Percentiles rank a stretch among this genome's conserved stretches.
Conservation (phyloP, 2,329 filamentous ascomycete genomes). For the Tothia fuscella region DNA sequence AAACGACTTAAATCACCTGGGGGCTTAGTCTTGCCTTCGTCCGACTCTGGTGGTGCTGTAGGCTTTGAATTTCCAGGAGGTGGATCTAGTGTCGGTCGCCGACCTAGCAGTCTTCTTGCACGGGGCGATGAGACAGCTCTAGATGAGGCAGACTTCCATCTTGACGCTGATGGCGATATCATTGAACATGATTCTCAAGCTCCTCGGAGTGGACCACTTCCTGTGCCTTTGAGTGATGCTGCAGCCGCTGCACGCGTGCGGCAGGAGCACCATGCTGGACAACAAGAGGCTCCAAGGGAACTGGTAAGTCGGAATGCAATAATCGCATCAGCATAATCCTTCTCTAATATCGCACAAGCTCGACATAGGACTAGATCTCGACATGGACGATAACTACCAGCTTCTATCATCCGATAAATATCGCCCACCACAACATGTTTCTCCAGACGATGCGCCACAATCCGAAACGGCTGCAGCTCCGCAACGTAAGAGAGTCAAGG, state of each 20-base stretch:
- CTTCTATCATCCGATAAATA: constrained; percentile 1
- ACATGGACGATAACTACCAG: constrained; percentile 4
- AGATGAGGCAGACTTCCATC: constrained; percentile 42
- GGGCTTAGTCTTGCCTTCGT: neutral
- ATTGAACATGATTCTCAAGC: constrained; percentile 16
- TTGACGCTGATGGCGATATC: constrained; percentile 50
- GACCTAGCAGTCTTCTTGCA: constrained; percentile 34
- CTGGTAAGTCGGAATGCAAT: neutral
- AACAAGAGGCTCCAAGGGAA: neutral
- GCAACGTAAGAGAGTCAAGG: constrained; percentile 20
- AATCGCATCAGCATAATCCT: neutral
- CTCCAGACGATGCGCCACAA: neutral
- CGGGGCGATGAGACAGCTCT: neutral
- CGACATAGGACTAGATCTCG: neutral
- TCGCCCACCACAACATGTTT: neutral
- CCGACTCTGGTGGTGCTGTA: constrained; percentile 19
- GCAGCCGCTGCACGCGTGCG: constrained; percentile 2
- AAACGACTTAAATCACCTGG: neutral
- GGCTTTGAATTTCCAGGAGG: constrained; percentile 32
- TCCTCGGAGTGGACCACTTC: neutral
- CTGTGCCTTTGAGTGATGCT: constrained; percentile 8
- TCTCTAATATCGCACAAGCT: neutral
- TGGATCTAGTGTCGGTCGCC: constrained; percentile 16
- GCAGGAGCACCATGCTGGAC: neutral
- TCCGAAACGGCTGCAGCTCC: constrained; percentile 5